phyloP scores from a whole-genome alignment of 1,284 basidiomycete genomes.

The Malassezia nana region DNA sequence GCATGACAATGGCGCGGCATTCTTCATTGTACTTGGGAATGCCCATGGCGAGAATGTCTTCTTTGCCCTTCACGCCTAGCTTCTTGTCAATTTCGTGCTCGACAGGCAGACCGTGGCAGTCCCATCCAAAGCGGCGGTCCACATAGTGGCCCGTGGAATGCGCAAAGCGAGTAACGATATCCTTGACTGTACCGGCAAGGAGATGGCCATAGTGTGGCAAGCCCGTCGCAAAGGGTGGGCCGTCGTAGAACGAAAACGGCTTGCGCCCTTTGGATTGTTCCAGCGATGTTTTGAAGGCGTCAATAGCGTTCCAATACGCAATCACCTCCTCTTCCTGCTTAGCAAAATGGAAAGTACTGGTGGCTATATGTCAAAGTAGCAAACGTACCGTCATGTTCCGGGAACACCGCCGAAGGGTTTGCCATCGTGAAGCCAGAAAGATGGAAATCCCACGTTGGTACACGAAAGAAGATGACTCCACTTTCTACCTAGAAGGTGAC shows the following conservation, averaged over 20 bases:
- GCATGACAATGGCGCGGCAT: slow-evolving; percentile 94
- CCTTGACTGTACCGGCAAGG: slow-evolving; percentile 75
- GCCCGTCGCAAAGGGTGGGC: slow-evolving; percentile 94
- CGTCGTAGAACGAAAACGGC: slow-evolving; percentile 90
- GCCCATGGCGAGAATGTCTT: slow-evolving; percentile 89
- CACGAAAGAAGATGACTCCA: neutral
- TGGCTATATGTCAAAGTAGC: slow-evolving; percentile 27
- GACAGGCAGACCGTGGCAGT: slow-evolving; percentile 95
- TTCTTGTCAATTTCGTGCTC: slow-evolving; percentile 99
- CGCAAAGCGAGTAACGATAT: slow-evolving; percentile 90
- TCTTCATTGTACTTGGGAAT: slow-evolving; percentile 96
- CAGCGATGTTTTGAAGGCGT: slow-evolving; percentile 89
- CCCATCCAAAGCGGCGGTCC: slow-evolving; percentile 94
- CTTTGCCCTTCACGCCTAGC: slow-evolving; percentile 80
- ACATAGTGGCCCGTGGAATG: slow-evolving; percentile 89
- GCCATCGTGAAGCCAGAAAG: slow-evolving; percentile 2
- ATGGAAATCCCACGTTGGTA: neutral
- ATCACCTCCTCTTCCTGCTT: slow-evolving; percentile 88
- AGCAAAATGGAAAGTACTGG: slow-evolving; percentile 74
- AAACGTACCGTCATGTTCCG: slow-evolving; percentile 15
- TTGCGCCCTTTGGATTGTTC: slow-evolving; percentile 82
- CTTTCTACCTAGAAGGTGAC: neutral
- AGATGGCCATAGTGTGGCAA: slow-evolving; percentile 79
- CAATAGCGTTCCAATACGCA: slow-evolving; percentile 86
- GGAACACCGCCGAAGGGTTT: slow-evolving; percentile 13